A percentile compares a stretch with the other conserved stretches of the same genome.
Evolutionary conservation across 331 rosid species (phyloP).

Genomic region (Cydonia oblonga): DNA sequence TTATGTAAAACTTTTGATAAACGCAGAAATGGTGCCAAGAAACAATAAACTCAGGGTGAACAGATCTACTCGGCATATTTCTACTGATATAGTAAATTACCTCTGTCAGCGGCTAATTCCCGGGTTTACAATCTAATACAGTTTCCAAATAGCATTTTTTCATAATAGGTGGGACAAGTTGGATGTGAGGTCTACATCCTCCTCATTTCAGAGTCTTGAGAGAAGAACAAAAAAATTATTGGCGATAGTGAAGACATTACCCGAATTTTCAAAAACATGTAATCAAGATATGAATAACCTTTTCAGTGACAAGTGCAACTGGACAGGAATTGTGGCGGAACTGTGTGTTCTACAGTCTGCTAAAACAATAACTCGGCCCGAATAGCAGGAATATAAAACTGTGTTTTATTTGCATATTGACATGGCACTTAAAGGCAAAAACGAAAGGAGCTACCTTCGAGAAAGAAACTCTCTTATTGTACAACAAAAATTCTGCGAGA

Average conservation of each 20-base stretch:
- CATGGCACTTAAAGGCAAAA: neutral
- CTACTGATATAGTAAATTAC: neutral
- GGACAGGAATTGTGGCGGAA: neutral
- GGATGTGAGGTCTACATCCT: neutral
- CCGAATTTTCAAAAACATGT: neutral
- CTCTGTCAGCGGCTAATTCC: neutral
- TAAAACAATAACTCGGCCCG: neutral
- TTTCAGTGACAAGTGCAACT: neutral
- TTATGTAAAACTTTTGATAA: neutral
- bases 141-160: neutral
- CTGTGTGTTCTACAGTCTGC: neutral
- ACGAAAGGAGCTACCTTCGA: constrained; percentile 39
- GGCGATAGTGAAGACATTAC: neutral
- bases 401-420: neutral
- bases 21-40: neutral
- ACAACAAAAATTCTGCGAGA: constrained; percentile 67
- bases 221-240: neutral
- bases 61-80: neutral
- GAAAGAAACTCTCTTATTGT: constrained; percentile 67
- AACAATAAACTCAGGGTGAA: neutral
- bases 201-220: neutral
- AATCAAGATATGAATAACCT: neutral
- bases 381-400: neutral
- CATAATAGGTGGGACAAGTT: neutral
- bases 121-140: neutral